Evolutionary conservation across 192 early-diverging fungal species (phyloP).

Genomic region (Chytriomyces confervae): DNA sequence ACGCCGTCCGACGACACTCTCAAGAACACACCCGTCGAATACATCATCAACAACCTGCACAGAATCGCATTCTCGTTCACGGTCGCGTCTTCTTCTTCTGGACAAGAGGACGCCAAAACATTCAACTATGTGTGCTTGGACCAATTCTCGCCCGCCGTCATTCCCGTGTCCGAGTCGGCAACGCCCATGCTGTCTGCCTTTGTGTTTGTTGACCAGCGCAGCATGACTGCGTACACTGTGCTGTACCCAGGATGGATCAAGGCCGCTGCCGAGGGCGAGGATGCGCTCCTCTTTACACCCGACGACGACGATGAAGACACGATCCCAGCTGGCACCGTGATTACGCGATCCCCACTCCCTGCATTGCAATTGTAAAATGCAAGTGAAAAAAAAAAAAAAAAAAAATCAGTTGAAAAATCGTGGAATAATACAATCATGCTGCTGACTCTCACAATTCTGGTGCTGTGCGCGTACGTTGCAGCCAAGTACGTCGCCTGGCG

Average conservation of each 20-base stretch:
- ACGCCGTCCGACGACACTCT: not conserved
- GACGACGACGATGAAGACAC: conserved; percentile 22
- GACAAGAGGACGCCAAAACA: not conserved
- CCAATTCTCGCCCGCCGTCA: conserved; percentile 17
- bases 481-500: conserved; percentile 2
- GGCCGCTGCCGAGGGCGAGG: not conserved
- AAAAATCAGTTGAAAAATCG: not conserved
- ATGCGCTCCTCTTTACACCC: not conserved
- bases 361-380: not conserved
- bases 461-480: not conserved
- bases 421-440: not conserved
- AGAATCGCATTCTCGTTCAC: conserved; percentile 19
- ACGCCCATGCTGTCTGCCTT: conserved; percentile 11
- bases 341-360: conserved; percentile 10
- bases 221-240: conserved; percentile 11
- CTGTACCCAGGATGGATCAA: conserved; percentile 32
- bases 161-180: conserved; percentile 1
- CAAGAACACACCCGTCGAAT: not conserved
- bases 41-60: conserved; percentile 27
- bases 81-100: not conserved
- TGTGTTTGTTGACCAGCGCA: conserved; percentile 27
- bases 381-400: not conserved
- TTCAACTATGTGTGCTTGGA: conserved; percentile 11
- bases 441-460: not conserved
- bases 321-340: conserved; percentile 2